Evolutionary conservation across 2,329 filamentous ascomycete species (phyloP).

Genomic region (Botrytis paeoniae): DNA sequence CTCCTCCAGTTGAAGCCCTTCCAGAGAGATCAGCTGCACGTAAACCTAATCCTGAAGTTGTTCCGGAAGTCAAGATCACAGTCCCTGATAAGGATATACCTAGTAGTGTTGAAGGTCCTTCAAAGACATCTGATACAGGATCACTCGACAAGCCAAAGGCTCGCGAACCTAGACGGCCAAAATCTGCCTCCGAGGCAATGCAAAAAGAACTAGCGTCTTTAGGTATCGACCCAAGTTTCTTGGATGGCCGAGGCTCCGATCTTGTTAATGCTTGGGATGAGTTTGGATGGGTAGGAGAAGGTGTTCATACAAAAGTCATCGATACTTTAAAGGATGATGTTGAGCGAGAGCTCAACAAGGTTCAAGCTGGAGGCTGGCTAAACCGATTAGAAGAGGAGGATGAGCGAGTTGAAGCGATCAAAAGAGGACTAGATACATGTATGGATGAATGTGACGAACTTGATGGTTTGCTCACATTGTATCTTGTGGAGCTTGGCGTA

Average conservation of each 20-base stretch:
- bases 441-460: slow-evolving; percentile 94
- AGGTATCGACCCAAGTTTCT: slow-evolving; percentile 71
- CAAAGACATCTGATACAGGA: slow-evolving; percentile 39
- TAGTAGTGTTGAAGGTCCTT: slow-evolving; percentile 42
- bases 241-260: slow-evolving; percentile 73
- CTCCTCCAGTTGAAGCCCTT: background rate
- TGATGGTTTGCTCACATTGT: slow-evolving; percentile 89
- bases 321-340: slow-evolving; percentile 80
- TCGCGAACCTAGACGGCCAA: slow-evolving; percentile 34
- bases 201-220: slow-evolving; percentile 45
- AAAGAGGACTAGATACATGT: slow-evolving; percentile 80
- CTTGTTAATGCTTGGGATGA: slow-evolving; percentile 81
- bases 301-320: slow-evolving; percentile 70
- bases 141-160: slow-evolving; percentile 34
- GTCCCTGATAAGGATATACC: slow-evolving; percentile 46
- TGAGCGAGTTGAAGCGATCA: slow-evolving; percentile 82
- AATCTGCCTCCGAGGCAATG: slow-evolving; percentile 36
- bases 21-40: slow-evolving; percentile 29
- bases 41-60: slow-evolving; percentile 35
- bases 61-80: slow-evolving; percentile 59
- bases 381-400: slow-evolving; percentile 82
- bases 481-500: slow-evolving; percentile 90
- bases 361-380: slow-evolving; percentile 91
- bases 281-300: slow-evolving; percentile 81
- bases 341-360: slow-evolving; percentile 81